Evolutionary conservation across 768 basidiomycete genomes (phyloP).

Genomic region (Piloderma croceum): DNA sequence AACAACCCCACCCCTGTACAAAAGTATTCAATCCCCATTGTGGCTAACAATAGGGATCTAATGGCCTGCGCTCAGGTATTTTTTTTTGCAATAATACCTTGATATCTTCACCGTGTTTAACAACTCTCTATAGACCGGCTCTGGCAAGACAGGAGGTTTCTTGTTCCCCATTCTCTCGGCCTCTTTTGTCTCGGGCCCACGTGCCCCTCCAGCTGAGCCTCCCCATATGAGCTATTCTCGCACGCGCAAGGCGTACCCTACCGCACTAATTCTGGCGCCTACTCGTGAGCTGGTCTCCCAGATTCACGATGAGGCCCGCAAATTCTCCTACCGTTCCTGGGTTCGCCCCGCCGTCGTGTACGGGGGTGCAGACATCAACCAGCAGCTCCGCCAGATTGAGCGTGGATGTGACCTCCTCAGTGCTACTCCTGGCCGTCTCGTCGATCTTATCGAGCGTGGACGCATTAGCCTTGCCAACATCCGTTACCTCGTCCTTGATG

Average conservation of each 20-base stretch:
- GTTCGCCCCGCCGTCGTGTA: conserved; percentile 98
- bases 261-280: conserved; percentile 94
- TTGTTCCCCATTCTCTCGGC: conserved; percentile 98
- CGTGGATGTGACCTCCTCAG: conserved; percentile 95
- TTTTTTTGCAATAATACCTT: conserved; percentile 8
- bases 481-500: conserved; percentile 96
- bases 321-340: conserved; percentile 99
- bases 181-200: conserved; percentile 80
- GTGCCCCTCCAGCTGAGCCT: conserved; percentile 54
- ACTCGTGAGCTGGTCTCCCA: conserved; percentile 98
- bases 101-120: conserved; percentile 16
- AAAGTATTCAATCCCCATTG: conserved; percentile 99
- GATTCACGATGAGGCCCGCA: conserved; percentile 98
- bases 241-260: conserved; percentile 88
- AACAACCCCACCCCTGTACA: conserved; percentile 96
- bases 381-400: conserved; percentile 90
- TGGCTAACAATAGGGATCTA: conserved; percentile 80
- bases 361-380: conserved; percentile 96
- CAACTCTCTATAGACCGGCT: conserved; percentile 74
- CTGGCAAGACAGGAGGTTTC: conserved; percentile 98
- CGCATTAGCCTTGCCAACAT: conserved; percentile 94
- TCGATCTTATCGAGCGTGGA: conserved; percentile 97
- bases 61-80: conserved; percentile 90
- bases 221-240: conserved; percentile 54
- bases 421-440: conserved; percentile 95